phyloP scores from a whole-genome alignment of 2,329 filamentous ascomycete species.

The Cercospora berteroae region DNA sequence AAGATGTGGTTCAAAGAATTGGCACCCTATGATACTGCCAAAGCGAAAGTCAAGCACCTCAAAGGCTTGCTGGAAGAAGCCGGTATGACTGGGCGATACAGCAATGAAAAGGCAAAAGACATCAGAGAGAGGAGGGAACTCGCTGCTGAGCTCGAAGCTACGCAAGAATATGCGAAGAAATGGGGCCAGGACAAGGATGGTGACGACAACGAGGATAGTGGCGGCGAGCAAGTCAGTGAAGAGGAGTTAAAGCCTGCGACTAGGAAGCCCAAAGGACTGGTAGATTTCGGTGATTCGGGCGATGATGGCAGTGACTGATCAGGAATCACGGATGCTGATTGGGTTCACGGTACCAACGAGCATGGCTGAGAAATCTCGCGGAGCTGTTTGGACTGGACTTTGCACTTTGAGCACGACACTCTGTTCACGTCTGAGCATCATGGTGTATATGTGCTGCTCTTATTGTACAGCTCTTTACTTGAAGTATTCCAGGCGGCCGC shows the following conservation, averaged over 20 bases:
- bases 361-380: not conserved
- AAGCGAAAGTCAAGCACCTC: slow-evolving; percentile 79
- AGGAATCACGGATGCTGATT: not conserved
- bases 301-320: slow-evolving; percentile 34
- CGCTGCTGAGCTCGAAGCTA: slow-evolving; percentile 76
- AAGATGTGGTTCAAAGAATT: slow-evolving; percentile 90
- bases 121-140: slow-evolving; percentile 88
- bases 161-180: slow-evolving; percentile 73
- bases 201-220: slow-evolving; percentile 17
- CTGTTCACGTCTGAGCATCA: not conserved
- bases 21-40: slow-evolving; percentile 68
- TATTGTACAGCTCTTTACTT: not conserved
- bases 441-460: not conserved
- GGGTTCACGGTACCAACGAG: not conserved
- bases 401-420: not conserved
- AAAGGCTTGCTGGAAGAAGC: slow-evolving; percentile 73
- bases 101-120: slow-evolving; percentile 74
- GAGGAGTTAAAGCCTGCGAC: slow-evolving; percentile 21
- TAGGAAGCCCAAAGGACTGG: slow-evolving; percentile 35
- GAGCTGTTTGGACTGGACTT: not conserved
- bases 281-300: slow-evolving; percentile 40
- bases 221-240: slow-evolving; percentile 12
- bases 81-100: slow-evolving; percentile 88
- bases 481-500: not conserved
- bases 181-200: slow-evolving; percentile 60